Evolutionary conservation across 1,284 basidiomycete species (phyloP).

Genomic region (Trichosporon sp.): DNA sequence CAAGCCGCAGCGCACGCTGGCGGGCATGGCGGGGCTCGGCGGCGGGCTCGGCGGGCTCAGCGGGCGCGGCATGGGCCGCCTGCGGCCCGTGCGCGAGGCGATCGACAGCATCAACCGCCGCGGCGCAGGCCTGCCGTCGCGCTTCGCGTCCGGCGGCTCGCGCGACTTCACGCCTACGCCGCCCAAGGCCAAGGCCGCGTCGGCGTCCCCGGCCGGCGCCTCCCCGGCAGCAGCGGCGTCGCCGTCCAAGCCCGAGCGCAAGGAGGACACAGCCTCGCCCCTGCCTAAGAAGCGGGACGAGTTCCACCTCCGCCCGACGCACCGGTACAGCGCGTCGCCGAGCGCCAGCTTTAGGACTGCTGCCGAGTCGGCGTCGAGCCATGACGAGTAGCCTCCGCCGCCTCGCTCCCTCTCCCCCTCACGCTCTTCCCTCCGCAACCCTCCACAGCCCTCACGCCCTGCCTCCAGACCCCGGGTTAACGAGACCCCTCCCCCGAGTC

Average conservation of each 20-base stretch:
- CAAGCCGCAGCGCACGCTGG: neutral
- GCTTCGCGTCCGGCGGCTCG: neutral
- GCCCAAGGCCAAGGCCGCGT: neutral
- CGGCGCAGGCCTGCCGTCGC: neutral
- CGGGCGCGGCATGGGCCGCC: neutral
- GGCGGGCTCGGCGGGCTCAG: neutral
- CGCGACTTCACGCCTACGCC: neutral
- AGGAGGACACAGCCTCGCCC: neutral
- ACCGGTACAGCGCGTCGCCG: neutral
- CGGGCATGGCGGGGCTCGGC: neutral
- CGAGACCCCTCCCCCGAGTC: too few relatives aligned
- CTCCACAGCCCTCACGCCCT: too few relatives aligned
- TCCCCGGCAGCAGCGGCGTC: neutral
- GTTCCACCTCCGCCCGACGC: slow-evolving; percentile 1
- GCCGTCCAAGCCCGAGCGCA: neutral
- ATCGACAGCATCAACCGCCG: neutral
- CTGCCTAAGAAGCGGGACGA: neutral
- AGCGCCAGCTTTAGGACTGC: neutral
- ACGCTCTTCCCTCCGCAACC: too few relatives aligned
- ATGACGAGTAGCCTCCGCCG: neutral
- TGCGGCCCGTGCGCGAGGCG: neutral
- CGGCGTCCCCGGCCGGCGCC: too few relatives aligned
- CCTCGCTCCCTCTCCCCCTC: neutral
- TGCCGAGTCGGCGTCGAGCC: neutral
- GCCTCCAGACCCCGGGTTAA: too few relatives aligned